Evolutionary conservation across 768 basidiomycete genomes (phyloP).

Genomic region (Candolleomyces efflorescens): DNA sequence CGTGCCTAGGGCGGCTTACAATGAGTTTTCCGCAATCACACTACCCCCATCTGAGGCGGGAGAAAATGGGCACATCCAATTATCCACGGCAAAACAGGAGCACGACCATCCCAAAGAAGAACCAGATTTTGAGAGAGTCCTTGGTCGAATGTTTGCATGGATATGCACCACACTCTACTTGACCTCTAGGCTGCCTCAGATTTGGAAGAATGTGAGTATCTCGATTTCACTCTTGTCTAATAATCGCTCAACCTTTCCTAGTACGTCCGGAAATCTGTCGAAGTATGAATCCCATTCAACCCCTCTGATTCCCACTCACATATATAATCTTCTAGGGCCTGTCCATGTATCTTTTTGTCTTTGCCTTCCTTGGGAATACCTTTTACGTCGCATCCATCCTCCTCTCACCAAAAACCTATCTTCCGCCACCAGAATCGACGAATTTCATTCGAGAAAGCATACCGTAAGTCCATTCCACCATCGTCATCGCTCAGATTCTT

Average conservation of each 20-base stretch:
- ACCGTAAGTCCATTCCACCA: conserved; percentile 53
- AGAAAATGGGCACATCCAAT: not conserved
- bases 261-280: conserved; percentile 89
- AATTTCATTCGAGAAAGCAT: conserved; percentile 77
- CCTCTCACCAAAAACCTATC: conserved; percentile 59
- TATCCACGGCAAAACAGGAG: conserved; percentile 10
- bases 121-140: conserved; percentile 49
- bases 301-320: not conserved
- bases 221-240: not conserved
- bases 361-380: conserved; percentile 89
- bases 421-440: conserved; percentile 55
- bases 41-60: not conserved
- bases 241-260: conserved; percentile 24
- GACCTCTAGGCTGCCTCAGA: conserved; percentile 92
- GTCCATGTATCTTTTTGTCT: conserved; percentile 89
- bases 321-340: conserved; percentile 55
- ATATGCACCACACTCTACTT: conserved; percentile 89
- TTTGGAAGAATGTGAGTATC: conserved; percentile 93
- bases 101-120: conserved; percentile 21
- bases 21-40: not conserved
- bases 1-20: not conserved
- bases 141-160: conserved; percentile 95
- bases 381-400: conserved; percentile 92
- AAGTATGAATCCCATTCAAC: conserved; percentile 36
- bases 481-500: conserved; percentile 1